phyloP scores from a whole-genome alignment of 164 flowering plant genomes.

The Protea cynaroides region DNA sequence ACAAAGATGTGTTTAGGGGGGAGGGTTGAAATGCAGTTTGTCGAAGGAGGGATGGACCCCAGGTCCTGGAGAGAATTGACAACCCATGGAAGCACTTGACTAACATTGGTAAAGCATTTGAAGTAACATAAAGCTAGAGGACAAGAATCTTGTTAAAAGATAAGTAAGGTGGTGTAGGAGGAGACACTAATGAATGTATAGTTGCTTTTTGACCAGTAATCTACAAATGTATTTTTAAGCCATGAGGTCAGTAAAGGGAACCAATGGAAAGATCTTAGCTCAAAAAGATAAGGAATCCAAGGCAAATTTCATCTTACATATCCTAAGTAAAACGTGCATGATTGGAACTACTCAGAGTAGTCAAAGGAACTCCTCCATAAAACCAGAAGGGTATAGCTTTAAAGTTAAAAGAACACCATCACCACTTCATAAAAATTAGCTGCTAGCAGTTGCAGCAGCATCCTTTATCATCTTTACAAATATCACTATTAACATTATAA shows the following conservation, averaged over 20 bases:
- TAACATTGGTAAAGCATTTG: conserved; percentile 32
- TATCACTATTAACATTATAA: too few species aligned
- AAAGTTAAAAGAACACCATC: too few species aligned
- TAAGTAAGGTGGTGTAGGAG: conserved; percentile 42
- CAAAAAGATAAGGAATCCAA: conserved; percentile 18
- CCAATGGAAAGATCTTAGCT: conserved; percentile 10
- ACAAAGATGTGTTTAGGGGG: too few species aligned
- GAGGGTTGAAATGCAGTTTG: not conserved
- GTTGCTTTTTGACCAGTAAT: conserved; percentile 44
- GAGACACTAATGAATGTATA: conserved; percentile 38
- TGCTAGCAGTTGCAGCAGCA: too few species aligned
- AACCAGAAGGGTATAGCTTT: too few species aligned
- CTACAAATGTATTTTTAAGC: not conserved
- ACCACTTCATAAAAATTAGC: too few species aligned
- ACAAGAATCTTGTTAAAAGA: conserved; percentile 61
- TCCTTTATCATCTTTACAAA: too few species aligned
- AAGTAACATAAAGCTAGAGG: conserved; percentile 44
- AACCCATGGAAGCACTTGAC: conserved; percentile 26
- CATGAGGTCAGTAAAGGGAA: conserved; percentile 16
- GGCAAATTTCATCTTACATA: not conserved
- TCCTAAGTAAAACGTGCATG: not conserved
- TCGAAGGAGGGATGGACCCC: conserved; percentile 2
- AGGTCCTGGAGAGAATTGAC: conserved; percentile 1
- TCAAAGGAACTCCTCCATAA: too few species aligned
- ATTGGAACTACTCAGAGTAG: too few species aligned